Base-by-base conservation (phyloP, 2,329 filamentous ascomycete species). In the Xenoacremonium recifei region DNA sequence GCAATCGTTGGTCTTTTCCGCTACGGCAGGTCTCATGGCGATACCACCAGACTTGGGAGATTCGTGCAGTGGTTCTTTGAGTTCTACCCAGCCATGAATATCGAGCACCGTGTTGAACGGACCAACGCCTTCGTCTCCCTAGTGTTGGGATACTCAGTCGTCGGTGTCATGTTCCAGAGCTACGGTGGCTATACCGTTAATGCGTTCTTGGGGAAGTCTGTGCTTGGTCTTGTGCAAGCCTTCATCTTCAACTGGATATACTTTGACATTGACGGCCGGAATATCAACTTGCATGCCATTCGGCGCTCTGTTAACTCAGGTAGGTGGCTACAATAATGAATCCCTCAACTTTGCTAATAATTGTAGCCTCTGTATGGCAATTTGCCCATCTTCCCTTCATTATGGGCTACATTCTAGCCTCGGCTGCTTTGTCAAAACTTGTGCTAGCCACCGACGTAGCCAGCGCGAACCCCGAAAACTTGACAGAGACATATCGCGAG, bases 21-120 rank as follows among this genome's bases (percentile, higher is more conserved):
- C 19, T 67, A 60, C 23, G 48, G 50, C 5, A 49, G 45, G 20
- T 34, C 36, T 20, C 33, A 53, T 45, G 48, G 38, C 7, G 40
- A 53, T 12, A 49, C 42, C 7, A 54, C 43, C n/a, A 42, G 18
- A n/a, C 25, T 57, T 10, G 55, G 49, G 30, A 50, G 42, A n/a
- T 38, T 50, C 4, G 36, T 73, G 12, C 54, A 56, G 9, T 55
- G 60, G 5, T 58, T 67, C 4, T 79, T 82, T 43, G 79, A 83
- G 48, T 83, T 82, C 58, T 76, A 72, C 39, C 81, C 79, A 3
- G 79, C 77, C 1, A 66, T 79, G 35, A 85, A 83, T 50, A 85
- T 85, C 48, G 82, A 85, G 61, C 82, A 85, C 59, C 75, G 78
- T 40, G 78, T 80, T 4, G 81, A 84, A 59, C 68, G 82, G 6